Evolutionary conservation across 2,329 filamentous ascomycete genomes (phyloP).

Genomic region (Alternaria incomplexa): DNA sequence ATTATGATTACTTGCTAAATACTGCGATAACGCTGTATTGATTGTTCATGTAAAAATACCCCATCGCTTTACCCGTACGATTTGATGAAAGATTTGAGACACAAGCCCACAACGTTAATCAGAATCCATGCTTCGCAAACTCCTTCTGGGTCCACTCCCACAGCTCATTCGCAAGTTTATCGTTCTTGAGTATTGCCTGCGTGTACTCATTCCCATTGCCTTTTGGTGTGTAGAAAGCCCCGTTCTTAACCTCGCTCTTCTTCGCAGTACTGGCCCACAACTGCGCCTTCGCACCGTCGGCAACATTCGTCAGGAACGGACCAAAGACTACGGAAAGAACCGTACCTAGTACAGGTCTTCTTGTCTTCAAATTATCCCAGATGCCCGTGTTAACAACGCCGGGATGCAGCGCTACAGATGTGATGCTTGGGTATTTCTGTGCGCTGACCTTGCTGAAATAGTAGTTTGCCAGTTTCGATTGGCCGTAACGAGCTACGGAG

Average conservation of each 20-base stretch:
- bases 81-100: neutral
- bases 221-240: constrained; percentile 50
- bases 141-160: constrained; percentile 33
- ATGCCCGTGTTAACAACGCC: constrained; percentile 51
- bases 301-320: constrained; percentile 3
- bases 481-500: constrained; percentile 43
- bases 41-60: neutral
- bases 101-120: neutral
- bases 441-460: constrained; percentile 50
- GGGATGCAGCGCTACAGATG: constrained; percentile 50
- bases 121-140: constrained; percentile 10
- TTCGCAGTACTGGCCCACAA: constrained; percentile 53
- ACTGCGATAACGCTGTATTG: neutral
- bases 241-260: constrained; percentile 39
- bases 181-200: constrained; percentile 11
- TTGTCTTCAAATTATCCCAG: neutral
- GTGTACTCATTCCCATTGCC: constrained; percentile 20
- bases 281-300: constrained; percentile 40
- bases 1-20: neutral
- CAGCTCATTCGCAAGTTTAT: constrained; percentile 18
- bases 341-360: neutral
- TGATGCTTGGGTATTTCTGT: constrained; percentile 50
- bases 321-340: neutral
- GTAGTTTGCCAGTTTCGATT: constrained; percentile 57
- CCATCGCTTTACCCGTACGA: neutral